A percentile compares a stretch with the other conserved stretches of the same genome.
These are phyloP conservation scores for Curvularia lunata DNA, from an alignment of 2,329 filamentous ascomycete genomes.

Conservation along the genomic window DNA sequence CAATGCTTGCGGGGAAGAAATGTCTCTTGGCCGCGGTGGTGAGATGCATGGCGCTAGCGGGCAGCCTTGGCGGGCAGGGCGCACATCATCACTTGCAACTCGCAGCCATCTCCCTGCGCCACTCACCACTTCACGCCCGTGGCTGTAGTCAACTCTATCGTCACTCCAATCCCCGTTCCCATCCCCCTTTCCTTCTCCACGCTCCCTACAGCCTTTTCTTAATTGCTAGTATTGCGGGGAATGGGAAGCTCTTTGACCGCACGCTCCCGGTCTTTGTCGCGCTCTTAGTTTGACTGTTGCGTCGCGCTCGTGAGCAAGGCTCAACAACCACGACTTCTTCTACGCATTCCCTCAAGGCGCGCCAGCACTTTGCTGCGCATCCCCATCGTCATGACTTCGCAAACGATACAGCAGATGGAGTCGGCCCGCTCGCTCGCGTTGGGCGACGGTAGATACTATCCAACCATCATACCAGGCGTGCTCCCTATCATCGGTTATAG, in stretches of 20 bases:
- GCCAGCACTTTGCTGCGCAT: slow-evolving; percentile 24
- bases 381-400: slow-evolving; percentile 38
- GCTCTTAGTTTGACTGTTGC: slow-evolving; percentile 35
- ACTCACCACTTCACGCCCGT: slow-evolving; percentile 18
- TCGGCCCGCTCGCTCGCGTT: slow-evolving; percentile 89
- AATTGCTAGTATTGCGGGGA: slow-evolving; percentile 33
- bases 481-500: slow-evolving; percentile 85
- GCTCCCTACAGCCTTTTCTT: slow-evolving; percentile 28
- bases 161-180: slow-evolving; percentile 4
- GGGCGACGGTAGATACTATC: slow-evolving; percentile 85
- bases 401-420: slow-evolving; percentile 76
- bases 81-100: slow-evolving; percentile 12
- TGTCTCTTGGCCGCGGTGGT: slow-evolving; percentile 28
- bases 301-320: slow-evolving; percentile 42
- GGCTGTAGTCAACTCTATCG: slow-evolving; percentile 29
- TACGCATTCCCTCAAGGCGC: slow-evolving; percentile 34
- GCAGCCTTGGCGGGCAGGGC: slow-evolving; percentile 19
- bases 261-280: slow-evolving; percentile 39
- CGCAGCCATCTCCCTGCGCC: slow-evolving; percentile 16
- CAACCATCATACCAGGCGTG: slow-evolving; percentile 88
- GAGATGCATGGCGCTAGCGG: slow-evolving; percentile 23
- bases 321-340: slow-evolving; percentile 20
- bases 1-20: slow-evolving; percentile 27
- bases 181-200: slow-evolving; percentile 29
- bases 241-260: slow-evolving; percentile 34